Conservation (phyloP, 2,329 filamentous ascomycete species). For the Fonsecaea multimorphosa region DNA sequence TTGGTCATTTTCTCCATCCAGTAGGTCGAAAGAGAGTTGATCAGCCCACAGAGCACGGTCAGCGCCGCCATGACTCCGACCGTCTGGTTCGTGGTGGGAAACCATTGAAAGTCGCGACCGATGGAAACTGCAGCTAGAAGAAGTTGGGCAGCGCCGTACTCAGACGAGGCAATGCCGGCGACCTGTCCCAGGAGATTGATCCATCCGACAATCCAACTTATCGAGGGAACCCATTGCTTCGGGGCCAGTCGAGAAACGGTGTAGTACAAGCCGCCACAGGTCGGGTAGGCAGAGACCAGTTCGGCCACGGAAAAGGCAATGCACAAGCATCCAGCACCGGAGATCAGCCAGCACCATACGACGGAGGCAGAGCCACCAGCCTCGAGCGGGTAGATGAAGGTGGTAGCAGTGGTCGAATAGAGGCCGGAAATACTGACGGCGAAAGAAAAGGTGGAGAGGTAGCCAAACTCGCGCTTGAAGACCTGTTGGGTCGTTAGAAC, state of each 20-base stretch:
- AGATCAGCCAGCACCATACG: slow-evolving; percentile 66
- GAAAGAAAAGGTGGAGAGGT: slow-evolving; percentile 65
- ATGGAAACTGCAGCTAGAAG: slow-evolving; percentile 63
- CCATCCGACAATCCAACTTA: slow-evolving; percentile 57
- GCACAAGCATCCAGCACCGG: slow-evolving; percentile 63
- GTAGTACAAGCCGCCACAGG: slow-evolving; percentile 62
- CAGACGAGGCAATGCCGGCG: slow-evolving; percentile 61
- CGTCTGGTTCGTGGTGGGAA: slow-evolving; percentile 54
- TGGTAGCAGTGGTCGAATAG: slow-evolving; percentile 63
- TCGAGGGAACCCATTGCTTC: slow-evolving; percentile 52
- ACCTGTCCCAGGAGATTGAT: slow-evolving; percentile 58
- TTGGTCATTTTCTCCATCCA: slow-evolving; percentile 65
- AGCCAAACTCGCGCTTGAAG: slow-evolving; percentile 64
- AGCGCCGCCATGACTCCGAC: slow-evolving; percentile 63
- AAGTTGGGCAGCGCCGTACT: slow-evolving; percentile 64
- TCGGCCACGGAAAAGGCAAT: slow-evolving; percentile 62
- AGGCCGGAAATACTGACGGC: slow-evolving; percentile 64
- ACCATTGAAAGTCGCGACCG: slow-evolving; percentile 55
- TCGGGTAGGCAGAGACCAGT: slow-evolving; percentile 64
- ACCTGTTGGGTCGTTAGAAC: slow-evolving; percentile 21
- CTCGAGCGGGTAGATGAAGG: slow-evolving; percentile 60
- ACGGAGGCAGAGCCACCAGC: slow-evolving; percentile 61
- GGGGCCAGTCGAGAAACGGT: slow-evolving; percentile 64
- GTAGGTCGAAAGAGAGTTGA: slow-evolving; percentile 63
- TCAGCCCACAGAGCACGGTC: slow-evolving; percentile 57